Conservation (phyloP, 108 stramenopile species). For the Fragilaria radians region DNA sequence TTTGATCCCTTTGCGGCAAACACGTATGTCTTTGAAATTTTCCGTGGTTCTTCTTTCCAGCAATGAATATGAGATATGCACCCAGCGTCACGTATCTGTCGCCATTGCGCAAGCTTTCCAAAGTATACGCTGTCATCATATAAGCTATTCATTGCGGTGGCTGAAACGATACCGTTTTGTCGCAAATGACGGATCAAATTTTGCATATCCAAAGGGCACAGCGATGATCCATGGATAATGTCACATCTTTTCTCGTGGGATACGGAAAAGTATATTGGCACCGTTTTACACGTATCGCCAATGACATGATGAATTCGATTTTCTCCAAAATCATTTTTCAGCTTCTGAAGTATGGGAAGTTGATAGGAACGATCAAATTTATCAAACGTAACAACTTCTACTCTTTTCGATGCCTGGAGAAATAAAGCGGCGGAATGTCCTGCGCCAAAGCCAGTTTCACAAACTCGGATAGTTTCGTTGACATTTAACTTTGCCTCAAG, state of each 20-base stretch:
- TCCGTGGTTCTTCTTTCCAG: constrained; percentile 23
- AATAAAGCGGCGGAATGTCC: constrained; percentile 43
- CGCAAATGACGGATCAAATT: constrained; percentile 37
- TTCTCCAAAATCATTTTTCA: neutral
- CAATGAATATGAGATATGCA: constrained; percentile 30
- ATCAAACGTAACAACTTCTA: constrained; percentile 32
- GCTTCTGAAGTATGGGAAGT: constrained; percentile 1
- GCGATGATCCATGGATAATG: constrained; percentile 47
- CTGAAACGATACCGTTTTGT: constrained; percentile 28
- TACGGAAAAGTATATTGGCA: constrained; percentile 16
- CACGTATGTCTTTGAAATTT: constrained; percentile 16
- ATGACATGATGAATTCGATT: constrained; percentile 9
- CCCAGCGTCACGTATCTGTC: constrained; percentile 12
- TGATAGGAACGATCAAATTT: constrained; percentile 53
- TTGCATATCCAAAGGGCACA: constrained; percentile 41
- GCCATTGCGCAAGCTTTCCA: constrained; percentile 34
- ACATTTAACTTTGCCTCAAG: constrained; percentile 4
- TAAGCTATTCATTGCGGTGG: constrained; percentile 42
- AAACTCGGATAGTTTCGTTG: constrained; percentile 13
- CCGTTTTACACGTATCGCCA: constrained; percentile 36
- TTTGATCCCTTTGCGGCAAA: constrained; percentile 24
- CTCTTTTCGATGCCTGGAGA: constrained; percentile 3
- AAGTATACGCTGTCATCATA: constrained; percentile 35
- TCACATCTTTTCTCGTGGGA: constrained; percentile 20
- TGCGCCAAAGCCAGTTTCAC: constrained; percentile 54